Conservation (phyloP, 164 flowering plant species). For the Stephania cephalantha region DNA sequence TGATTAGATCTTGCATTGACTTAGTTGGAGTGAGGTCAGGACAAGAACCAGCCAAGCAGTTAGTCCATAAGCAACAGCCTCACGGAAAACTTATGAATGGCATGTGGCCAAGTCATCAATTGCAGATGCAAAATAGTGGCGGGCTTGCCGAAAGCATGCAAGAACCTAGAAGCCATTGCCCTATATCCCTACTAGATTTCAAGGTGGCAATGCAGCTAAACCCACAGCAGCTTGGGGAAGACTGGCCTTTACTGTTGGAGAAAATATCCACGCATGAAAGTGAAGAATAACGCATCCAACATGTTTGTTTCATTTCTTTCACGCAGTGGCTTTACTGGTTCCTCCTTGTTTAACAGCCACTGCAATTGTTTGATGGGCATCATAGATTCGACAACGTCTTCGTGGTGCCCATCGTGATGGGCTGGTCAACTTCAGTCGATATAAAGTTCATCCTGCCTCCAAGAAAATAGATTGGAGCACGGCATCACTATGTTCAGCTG, state of each 20-base stretch:
- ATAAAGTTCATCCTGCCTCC: constrained; percentile 21
- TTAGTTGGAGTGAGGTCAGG: constrained; percentile 56
- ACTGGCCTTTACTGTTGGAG: constrained; percentile 88
- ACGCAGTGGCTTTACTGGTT: constrained; percentile 23
- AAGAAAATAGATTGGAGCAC: constrained; percentile 33
- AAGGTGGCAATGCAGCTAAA: constrained; percentile 93
- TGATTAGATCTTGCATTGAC: constrained; percentile 72
- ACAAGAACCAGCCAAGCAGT: constrained; percentile 34
- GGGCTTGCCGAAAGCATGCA: constrained; percentile 37
- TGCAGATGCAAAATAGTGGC: constrained; percentile 43
- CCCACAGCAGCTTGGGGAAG: constrained; percentile 92
- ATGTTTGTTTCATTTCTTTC: constrained; percentile 15
- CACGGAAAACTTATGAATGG: constrained; percentile 63
- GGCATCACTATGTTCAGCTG: constrained; percentile 21
- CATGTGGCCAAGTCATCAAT: constrained; percentile 55
- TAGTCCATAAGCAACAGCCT: constrained; percentile 43
- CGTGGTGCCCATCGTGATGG: constrained; percentile 20
- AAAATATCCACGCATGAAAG: constrained; percentile 61
- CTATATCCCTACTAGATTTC: constrained; percentile 75
- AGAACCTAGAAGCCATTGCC: constrained; percentile 31
- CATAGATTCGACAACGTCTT: constrained; percentile 10
- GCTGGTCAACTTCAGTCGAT: constrained; percentile 18
- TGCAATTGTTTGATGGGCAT: constrained; percentile 15
- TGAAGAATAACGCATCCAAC: constrained; percentile 39
- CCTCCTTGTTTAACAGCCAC: constrained; percentile 28